Percentiles rank a stretch among this genome's conserved stretches.
Conservation (phyloP, 306 rosid genomes). For the Ochetophila trinervis region DNA sequence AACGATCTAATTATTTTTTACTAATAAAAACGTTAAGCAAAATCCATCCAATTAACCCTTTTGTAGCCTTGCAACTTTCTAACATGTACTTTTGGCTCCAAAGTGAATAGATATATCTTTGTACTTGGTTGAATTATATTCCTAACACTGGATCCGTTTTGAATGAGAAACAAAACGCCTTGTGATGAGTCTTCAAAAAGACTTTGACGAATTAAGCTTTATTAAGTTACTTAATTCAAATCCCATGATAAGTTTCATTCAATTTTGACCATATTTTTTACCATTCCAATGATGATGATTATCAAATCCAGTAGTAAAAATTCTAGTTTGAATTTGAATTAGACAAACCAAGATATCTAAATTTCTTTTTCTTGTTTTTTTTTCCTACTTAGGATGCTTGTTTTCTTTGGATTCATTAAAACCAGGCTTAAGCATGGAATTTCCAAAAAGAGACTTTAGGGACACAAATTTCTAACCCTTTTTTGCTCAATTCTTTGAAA, state of each 20-base stretch:
- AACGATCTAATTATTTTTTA: too few species aligned
- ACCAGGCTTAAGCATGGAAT: slow-evolving; percentile 35
- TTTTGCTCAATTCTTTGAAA: slow-evolving; percentile 29
- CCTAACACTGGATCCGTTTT: too few species aligned
- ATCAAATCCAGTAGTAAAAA: slow-evolving; percentile 25
- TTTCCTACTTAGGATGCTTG: slow-evolving; percentile 64
- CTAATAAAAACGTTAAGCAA: neutral
- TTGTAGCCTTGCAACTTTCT: neutral
- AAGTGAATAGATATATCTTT: neutral
- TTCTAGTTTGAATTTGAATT: slow-evolving; percentile 26
- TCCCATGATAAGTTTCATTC: slow-evolving; percentile 26
- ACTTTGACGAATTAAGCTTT: too few species aligned
- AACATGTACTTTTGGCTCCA: slow-evolving; percentile 9
- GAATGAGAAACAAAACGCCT: too few species aligned
- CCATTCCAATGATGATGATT: slow-evolving; percentile 34
- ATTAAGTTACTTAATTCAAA: slow-evolving; percentile 25
- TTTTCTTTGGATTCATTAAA: slow-evolving; percentile 74
- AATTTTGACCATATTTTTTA: slow-evolving; percentile 44
- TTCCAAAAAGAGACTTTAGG: slow-evolving; percentile 59
- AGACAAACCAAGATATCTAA: slow-evolving; percentile 13
- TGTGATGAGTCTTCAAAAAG: too few species aligned
- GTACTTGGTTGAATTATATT: slow-evolving; percentile 7
- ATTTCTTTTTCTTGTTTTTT: neutral
- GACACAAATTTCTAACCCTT: slow-evolving; percentile 76
- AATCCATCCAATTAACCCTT: neutral